phyloP scores from a whole-genome alignment of 768 basidiomycete species.

The Hygrocybe punicea region DNA sequence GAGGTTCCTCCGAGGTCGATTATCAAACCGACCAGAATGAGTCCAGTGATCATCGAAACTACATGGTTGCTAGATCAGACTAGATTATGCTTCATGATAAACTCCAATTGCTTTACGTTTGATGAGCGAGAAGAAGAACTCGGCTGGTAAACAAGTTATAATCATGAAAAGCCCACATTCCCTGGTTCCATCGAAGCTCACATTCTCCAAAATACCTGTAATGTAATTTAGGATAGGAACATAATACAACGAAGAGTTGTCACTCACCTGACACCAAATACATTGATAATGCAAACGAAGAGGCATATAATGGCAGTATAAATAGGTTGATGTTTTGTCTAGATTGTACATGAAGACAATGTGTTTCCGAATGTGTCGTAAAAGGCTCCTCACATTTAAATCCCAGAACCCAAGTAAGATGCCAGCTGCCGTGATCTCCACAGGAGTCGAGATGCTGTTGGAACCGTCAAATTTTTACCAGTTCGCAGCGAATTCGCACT shows the following conservation, averaged over 20 bases:
- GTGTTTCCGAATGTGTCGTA: conserved; percentile 1
- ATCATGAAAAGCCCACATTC: conserved; percentile 1
- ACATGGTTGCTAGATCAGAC: not conserved
- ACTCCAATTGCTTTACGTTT: conserved; percentile 45
- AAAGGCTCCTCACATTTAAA: conserved; percentile 40
- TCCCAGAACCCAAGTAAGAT: conserved; percentile 76
- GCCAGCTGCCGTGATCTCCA: conserved; percentile 71
- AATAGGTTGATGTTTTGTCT: conserved; percentile 49
- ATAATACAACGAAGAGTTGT: not conserved
- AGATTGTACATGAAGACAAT: not conserved
- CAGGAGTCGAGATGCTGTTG: conserved; percentile 55
- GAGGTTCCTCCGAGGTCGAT: conserved; percentile 81
- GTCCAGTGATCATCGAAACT: conserved; percentile 60
- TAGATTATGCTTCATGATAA: not conserved
- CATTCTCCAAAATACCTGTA: conserved; percentile 63
- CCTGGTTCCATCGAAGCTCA: conserved; percentile 18
- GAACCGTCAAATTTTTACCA: not conserved
- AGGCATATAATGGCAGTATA: conserved; percentile 61
- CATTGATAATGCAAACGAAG: conserved; percentile 58
- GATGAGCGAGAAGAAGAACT: conserved; percentile 64
- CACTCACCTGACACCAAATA: conserved; percentile 62
- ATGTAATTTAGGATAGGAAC: conserved; percentile 1
- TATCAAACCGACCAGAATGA: conserved; percentile 60
- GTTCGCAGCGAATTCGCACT: not conserved
- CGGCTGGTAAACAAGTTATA: conserved; percentile 37